Conservation (phyloP, 495 filamentous ascomycete species). For the Aspergillus avenaceus region DNA sequence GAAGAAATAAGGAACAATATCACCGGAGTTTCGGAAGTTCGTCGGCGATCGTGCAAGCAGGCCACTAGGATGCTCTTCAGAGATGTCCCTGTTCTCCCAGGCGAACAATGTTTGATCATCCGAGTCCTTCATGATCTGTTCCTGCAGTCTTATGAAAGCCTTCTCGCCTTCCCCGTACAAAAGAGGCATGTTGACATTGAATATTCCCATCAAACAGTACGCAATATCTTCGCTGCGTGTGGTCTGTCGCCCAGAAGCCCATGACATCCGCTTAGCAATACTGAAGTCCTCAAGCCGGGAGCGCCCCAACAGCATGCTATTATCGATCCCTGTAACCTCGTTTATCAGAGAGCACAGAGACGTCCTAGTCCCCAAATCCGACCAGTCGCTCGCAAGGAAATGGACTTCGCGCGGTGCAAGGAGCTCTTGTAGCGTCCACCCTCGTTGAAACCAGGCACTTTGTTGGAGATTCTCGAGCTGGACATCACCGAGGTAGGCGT, state of each 20-base stretch:
- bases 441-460: slow-evolving; percentile 1
- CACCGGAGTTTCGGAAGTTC: background rate
- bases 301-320: background rate
- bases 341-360: background rate
- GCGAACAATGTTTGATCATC: slow-evolving; percentile 20
- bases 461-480: background rate
- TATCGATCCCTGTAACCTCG: slow-evolving; percentile 2
- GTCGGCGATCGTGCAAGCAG: background rate
- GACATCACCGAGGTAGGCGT: slow-evolving; percentile 1
- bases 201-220: slow-evolving; percentile 23
- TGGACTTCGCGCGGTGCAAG: background rate
- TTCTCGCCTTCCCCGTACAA: slow-evolving; percentile 21
- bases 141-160: slow-evolving; percentile 18
- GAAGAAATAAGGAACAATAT: background rate
- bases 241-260: slow-evolving; percentile 18
- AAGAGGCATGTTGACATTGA: slow-evolving; percentile 22
- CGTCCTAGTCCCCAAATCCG: background rate
- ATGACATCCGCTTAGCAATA: slow-evolving; percentile 18
- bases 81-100: slow-evolving; percentile 4
- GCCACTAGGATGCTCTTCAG: background rate
- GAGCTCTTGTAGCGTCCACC: slow-evolving; percentile 4
- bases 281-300: background rate
- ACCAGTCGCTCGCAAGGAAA: slow-evolving; percentile 3
- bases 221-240: slow-evolving; percentile 20
- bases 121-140: slow-evolving; percentile 18